phyloP scores from a whole-genome alignment of 2,329 filamentous ascomycete genomes.

The Blastomyces parvus region DNA sequence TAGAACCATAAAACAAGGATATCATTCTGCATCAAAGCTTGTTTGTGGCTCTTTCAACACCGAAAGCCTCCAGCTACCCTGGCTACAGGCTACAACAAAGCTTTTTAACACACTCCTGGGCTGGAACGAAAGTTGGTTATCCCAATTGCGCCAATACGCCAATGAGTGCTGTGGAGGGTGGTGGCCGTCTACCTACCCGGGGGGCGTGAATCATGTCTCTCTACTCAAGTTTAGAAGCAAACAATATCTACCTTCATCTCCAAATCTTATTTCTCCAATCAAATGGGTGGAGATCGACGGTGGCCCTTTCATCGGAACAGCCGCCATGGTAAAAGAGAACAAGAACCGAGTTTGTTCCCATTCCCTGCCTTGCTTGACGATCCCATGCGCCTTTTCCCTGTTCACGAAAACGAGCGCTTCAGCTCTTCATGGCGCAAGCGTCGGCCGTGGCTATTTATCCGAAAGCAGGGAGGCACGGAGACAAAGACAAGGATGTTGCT shows the following conservation, averaged over 20 bases:
- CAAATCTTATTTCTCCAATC: not conserved
- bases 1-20: not conserved
- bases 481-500: conserved; percentile 8
- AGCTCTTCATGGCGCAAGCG: not conserved
- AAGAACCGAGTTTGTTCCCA: not conserved
- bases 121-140: not conserved
- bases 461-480: not conserved
- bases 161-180: not conserved
- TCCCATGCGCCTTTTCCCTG: not conserved
- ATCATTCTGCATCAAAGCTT: not conserved
- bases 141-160: not conserved
- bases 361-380: not conserved
- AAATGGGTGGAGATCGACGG: not conserved
- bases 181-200: not conserved
- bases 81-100: not conserved
- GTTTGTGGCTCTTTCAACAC: not conserved
- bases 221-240: not conserved
- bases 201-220: not conserved
- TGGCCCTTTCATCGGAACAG: not conserved
- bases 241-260: not conserved
- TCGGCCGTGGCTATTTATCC: not conserved
- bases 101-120: not conserved
- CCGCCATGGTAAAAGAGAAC: not conserved
- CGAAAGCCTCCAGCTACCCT: not conserved
- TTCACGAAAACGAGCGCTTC: not conserved